phyloP scores from a whole-genome alignment of 768 basidiomycete species.

The Termitomyces sp. region DNA sequence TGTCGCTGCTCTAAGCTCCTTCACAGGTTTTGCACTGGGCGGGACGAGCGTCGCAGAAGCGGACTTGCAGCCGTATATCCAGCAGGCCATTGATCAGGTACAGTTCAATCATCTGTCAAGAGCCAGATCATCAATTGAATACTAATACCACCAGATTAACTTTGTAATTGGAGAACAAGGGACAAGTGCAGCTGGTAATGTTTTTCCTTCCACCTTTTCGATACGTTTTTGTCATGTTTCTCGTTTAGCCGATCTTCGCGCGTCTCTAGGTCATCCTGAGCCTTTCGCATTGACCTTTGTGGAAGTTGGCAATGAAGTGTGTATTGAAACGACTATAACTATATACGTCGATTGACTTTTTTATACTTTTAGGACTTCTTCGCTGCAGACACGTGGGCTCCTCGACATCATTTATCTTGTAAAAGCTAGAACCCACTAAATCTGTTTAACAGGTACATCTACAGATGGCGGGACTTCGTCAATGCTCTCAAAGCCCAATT shows the following conservation, averaged over 20 bases:
- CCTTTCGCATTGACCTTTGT: constrained; percentile 48
- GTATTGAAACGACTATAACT: background rate
- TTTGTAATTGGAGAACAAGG: constrained; percentile 48
- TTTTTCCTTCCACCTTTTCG: background rate
- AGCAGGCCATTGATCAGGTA: constrained; percentile 50
- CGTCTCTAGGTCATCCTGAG: constrained; percentile 50
- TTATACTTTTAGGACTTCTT: constrained; percentile 17
- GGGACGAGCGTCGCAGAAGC: constrained; percentile 40
- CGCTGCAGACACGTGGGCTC: constrained; percentile 17
- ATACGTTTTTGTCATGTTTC: background rate
- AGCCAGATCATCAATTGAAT: background rate
- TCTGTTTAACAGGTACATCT: constrained; percentile 31
- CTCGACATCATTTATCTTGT: too few species aligned
- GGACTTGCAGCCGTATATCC: constrained; percentile 45
- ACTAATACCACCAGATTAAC: constrained; percentile 35
- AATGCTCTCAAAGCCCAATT: constrained; percentile 37
- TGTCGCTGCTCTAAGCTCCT: background rate
- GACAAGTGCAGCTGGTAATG: constrained; percentile 33
- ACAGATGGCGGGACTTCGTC: constrained; percentile 44
- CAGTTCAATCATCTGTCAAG: background rate
- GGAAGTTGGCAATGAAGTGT: constrained; percentile 58
- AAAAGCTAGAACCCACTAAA: background rate
- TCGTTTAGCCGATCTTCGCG: constrained; percentile 46
- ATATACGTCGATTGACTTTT: background rate
- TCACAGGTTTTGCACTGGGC: constrained; percentile 45